Evolutionary conservation across 768 basidiomycete genomes (phyloP), one percentile per base, ranked within the genome.

Genomic region (Saitozyma podzolica): DNA sequence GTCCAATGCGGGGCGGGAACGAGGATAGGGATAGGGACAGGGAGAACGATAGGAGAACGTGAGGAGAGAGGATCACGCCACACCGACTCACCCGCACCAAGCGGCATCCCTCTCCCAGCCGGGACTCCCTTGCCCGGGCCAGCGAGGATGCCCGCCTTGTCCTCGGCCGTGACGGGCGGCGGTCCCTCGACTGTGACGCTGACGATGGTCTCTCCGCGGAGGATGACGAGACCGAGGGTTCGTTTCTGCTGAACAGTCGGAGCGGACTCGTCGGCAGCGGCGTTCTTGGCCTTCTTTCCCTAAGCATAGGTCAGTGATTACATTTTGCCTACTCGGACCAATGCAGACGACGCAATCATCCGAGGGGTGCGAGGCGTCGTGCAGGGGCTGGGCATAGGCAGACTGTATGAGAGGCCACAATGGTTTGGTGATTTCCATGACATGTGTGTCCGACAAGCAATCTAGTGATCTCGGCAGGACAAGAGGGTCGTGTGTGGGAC

Each of bases 71-170:
- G 29, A 29, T 29, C 54, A 29, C 29, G 29, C 29, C 29, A 29
- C 29, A 29, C 29, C 29, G 45, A 80, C 77, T 75, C 67, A 76
- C 81, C 80, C 59, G 81, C 78, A 64, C 78, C 75, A 59, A 82
- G 70, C 19, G 92, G 91, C 87, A 97, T 95, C 61, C 95, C 95
- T 71, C 95, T 88, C 69, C 95, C 94, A 48, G 94, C 95, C 78
- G 94, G 92, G 84, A 92, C 88, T 70, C 94, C 95, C 65, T 91
- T 87, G 66, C 95, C 95, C 76, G 95, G 92, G 56, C 95, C 95
- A 65, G 85, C 84, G 87, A 78, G 54, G 75, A 90, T 88, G 69
- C 81, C 85, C 75, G 86, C 87, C 82, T 90, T 90, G 77, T 94
- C 92, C 37, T 94, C 94, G 60, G 91, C 90, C 19, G 88, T 87